These are phyloP conservation scores for Malassezia caprae DNA, from an alignment of 1,284 basidiomycete species.

Conservation along the genomic window DNA sequence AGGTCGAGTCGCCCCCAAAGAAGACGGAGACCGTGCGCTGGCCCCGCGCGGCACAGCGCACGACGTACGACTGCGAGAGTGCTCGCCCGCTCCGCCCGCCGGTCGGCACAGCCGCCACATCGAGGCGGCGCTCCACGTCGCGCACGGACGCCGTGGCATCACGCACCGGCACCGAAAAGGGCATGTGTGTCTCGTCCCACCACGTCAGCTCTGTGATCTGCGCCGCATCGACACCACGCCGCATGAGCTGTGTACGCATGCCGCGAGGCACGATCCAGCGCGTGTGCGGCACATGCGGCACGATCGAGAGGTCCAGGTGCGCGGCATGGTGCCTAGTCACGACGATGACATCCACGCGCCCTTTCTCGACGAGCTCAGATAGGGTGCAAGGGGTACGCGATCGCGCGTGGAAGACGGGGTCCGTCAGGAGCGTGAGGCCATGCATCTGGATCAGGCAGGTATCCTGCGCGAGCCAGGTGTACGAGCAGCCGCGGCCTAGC, in stretches of 20 bases:
- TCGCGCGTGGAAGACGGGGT: slow-evolving; percentile 51
- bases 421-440: slow-evolving; percentile 52
- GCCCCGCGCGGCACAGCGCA: slow-evolving; percentile 10
- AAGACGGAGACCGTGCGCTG: slow-evolving; percentile 23
- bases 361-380: slow-evolving; percentile 42
- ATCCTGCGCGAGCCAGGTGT: slow-evolving; percentile 37
- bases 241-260: slow-evolving; percentile 25
- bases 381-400: slow-evolving; percentile 48
- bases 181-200: slow-evolving; percentile 33
- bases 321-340: slow-evolving; percentile 36
- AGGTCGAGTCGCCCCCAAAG: slow-evolving; percentile 50
- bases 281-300: slow-evolving; percentile 26
- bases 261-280: slow-evolving; percentile 43
- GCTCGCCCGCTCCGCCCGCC: slow-evolving; percentile 52
- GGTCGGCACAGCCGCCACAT: slow-evolving; percentile 28
- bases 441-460: slow-evolving; percentile 51
- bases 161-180: slow-evolving; percentile 16
- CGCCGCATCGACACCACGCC: slow-evolving; percentile 24
- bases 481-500: slow-evolving; percentile 13
- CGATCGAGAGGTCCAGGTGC: slow-evolving; percentile 33
- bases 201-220: slow-evolving; percentile 41
- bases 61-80: slow-evolving; percentile 46
- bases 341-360: slow-evolving; percentile 50
- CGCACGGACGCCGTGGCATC: not conserved
- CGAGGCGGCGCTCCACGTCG: slow-evolving; percentile 10